Conservation (phyloP, 1,139 yeast genomes). For the Debaryomyces sp. region DNA sequence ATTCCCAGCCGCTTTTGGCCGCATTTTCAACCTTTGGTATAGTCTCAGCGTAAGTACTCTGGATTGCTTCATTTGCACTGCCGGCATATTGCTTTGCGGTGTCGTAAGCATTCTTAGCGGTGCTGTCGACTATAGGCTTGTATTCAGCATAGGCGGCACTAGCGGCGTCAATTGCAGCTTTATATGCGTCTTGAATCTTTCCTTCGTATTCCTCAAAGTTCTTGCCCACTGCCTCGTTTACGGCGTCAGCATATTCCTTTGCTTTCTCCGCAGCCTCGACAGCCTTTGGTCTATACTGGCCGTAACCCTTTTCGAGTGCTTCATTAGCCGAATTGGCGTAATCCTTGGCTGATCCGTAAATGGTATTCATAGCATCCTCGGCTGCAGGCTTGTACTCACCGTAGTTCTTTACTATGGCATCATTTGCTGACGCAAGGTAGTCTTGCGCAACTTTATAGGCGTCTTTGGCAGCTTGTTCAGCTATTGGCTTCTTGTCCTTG, state of each 20-base stretch:
- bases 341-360: constrained; percentile 8
- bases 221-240: constrained; percentile 6
- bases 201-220: constrained; percentile 11
- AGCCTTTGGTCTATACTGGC: constrained; percentile 13
- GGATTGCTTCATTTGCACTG: constrained; percentile 11
- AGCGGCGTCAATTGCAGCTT: constrained; percentile 9
- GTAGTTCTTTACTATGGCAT: constrained; percentile 13
- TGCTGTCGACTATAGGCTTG: constrained; percentile 12
- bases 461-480: constrained; percentile 11
- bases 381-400: constrained; percentile 12
- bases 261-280: constrained; percentile 9
- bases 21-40: constrained; percentile 14
- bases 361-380: constrained; percentile 8
- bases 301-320: constrained; percentile 12
- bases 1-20: constrained; percentile 17
- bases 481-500: background rate
- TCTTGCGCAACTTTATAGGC: constrained; percentile 11
- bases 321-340: constrained; percentile 7
- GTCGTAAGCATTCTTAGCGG: constrained; percentile 12
- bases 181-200: constrained; percentile 10
- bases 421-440: constrained; percentile 4
- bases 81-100: constrained; percentile 11
- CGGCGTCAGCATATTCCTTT: constrained; percentile 10
- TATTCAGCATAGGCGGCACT: constrained; percentile 8
- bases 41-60: constrained; percentile 9